Conservation (phyloP, 352 stramenopile species). For the Pythium phragmitis region DNA sequence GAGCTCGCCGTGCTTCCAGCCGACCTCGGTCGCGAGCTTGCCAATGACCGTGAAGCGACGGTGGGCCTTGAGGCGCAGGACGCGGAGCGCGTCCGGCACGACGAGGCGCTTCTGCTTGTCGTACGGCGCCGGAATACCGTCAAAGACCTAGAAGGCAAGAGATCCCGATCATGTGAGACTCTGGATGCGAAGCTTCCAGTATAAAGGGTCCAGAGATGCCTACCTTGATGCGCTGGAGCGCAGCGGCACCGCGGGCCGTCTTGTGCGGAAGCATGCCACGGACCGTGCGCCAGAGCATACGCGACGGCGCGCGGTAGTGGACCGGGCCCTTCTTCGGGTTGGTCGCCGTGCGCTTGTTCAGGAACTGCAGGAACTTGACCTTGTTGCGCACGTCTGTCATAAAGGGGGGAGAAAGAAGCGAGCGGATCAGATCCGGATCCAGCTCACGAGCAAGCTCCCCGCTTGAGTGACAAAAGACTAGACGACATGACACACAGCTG, state of each 20-base stretch:
- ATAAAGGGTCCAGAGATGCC: not conserved
- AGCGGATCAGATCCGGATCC: too few relatives aligned
- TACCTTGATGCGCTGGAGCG: conserved; percentile 95
- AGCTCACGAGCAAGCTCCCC: too few relatives aligned
- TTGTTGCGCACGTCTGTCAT: conserved; percentile 93
- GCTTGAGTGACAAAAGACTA: conserved; percentile 21
- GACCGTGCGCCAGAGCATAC: conserved; percentile 92
- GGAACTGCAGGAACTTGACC: conserved; percentile 98
- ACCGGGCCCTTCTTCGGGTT: conserved; percentile 97
- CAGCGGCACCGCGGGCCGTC: conserved; percentile 94
- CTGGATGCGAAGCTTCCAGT: not conserved
- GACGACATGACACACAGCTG: conserved; percentile 79
- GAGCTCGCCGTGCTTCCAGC: conserved; percentile 97
- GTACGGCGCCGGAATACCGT: conserved; percentile 98
- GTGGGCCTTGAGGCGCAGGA: conserved; percentile 93
- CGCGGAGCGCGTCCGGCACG: conserved; percentile 94
- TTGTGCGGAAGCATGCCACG: conserved; percentile 99
- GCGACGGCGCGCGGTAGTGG: conserved; percentile 96
- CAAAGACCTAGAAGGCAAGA: conserved; percentile 86
- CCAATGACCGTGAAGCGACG: conserved; percentile 95
- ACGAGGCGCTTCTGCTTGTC: conserved; percentile 99
- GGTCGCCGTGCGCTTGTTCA: conserved; percentile 98
- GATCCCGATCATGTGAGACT: not conserved
- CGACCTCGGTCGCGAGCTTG: conserved; percentile 93
- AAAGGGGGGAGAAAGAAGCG: conserved; percentile 8